Percentiles rank a stretch among this genome's conserved stretches.
Conservation (phyloP, 768 basidiomycete species). For the Lactarius sp. region DNA sequence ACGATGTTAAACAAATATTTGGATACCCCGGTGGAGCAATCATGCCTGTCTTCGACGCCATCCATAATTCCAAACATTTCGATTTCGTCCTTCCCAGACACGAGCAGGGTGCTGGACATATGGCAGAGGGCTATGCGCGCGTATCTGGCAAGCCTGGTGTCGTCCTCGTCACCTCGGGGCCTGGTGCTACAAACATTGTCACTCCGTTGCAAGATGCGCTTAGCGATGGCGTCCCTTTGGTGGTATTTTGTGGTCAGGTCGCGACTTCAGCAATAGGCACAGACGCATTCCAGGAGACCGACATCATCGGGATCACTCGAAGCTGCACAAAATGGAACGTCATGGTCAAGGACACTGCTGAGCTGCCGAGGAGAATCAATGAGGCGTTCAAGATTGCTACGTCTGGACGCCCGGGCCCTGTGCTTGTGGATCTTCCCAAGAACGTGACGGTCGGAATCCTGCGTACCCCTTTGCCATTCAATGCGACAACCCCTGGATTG, state of each 20-base stretch:
- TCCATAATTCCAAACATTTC: constrained; percentile 92
- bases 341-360: constrained; percentile 96
- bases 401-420: constrained; percentile 93
- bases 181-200: constrained; percentile 95
- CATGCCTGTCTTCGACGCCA: constrained; percentile 98
- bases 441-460: constrained; percentile 94
- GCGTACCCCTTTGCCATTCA: constrained; percentile 77
- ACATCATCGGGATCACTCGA: constrained; percentile 92
- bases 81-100: constrained; percentile 94
- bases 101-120: constrained; percentile 98
- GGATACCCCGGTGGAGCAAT: constrained; percentile 98
- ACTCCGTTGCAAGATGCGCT: constrained; percentile 98
- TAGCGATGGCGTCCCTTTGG: constrained; percentile 87
- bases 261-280: constrained; percentile 98
- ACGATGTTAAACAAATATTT: constrained; percentile 93
- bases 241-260: constrained; percentile 98
- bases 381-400: constrained; percentile 99
- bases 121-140: constrained; percentile 98
- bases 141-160: constrained; percentile 98
- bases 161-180: constrained; percentile 96
- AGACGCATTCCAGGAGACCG: constrained; percentile 98
- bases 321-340: constrained; percentile 99
- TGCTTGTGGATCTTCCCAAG: constrained; percentile 99
- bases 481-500: constrained; percentile 76
- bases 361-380: constrained; percentile 92